phyloP scores from a whole-genome alignment of 768 basidiomycete species.

The Paxillus involutus region DNA sequence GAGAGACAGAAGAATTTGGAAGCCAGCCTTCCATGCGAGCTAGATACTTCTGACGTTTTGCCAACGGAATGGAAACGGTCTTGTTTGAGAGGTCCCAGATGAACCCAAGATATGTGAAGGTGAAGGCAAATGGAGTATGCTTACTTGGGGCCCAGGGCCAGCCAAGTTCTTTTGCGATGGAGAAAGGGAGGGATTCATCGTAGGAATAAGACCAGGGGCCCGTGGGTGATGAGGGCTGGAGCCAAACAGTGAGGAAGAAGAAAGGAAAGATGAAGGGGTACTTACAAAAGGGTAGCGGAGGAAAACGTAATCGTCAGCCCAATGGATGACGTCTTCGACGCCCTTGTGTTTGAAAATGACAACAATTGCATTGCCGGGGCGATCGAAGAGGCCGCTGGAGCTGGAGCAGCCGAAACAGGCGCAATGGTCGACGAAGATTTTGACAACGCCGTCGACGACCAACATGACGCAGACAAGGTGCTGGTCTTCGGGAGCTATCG shows the following conservation, averaged over 20 bases:
- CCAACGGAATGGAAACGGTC: background rate
- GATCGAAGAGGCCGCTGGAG: conserved; percentile 31
- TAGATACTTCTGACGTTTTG: background rate
- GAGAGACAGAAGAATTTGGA: background rate
- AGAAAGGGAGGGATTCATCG: background rate
- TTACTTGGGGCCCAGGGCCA: background rate
- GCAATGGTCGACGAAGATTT: conserved; percentile 7
- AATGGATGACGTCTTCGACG: conserved; percentile 28
- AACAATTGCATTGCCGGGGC: conserved; percentile 30
- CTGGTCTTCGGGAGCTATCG: conserved; percentile 26
- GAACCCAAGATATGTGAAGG: background rate
- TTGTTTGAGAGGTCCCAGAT: background rate
- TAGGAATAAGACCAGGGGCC: background rate
- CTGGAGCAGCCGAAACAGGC: conserved; percentile 23
- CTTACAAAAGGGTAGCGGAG: background rate
- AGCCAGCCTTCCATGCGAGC: background rate
- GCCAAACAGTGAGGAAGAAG: no score
- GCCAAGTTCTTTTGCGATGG: background rate
- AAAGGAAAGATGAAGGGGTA: no score
- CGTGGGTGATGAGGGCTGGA: background rate
- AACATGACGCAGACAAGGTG: background rate
- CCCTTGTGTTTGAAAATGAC: conserved; percentile 13
- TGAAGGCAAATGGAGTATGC: background rate
- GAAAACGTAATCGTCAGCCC: conserved; percentile 35
- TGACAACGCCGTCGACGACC: background rate